A percentile compares a stretch with the other conserved stretches of the same genome.
These are phyloP conservation scores for Epichloe brachyelytri DNA, from an alignment of 2,329 filamentous ascomycete species.

Conservation along the genomic window DNA sequence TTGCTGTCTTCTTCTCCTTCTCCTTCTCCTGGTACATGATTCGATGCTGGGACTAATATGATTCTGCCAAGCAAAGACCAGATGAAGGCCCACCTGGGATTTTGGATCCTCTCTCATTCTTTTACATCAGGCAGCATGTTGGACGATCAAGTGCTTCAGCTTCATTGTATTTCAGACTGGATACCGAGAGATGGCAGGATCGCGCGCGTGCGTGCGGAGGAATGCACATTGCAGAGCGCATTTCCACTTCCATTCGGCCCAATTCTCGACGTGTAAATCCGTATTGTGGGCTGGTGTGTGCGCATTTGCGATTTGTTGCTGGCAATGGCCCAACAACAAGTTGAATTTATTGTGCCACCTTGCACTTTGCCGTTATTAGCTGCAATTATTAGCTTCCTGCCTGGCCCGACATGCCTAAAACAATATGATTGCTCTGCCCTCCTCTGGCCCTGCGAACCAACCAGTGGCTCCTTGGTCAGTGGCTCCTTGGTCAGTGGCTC, in stretches of 20 bases:
- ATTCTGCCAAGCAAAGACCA: no score
- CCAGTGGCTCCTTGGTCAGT: not conserved
- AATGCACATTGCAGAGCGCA: not conserved
- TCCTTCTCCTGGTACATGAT: no score
- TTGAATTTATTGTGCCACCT: not conserved
- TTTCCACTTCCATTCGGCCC: not conserved
- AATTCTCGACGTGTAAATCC: not conserved
- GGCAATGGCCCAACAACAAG: not conserved
- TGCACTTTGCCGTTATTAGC: not conserved
- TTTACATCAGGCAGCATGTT: not conserved
- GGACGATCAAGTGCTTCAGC: not conserved
- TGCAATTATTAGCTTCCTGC: not conserved
- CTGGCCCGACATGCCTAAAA: not conserved
- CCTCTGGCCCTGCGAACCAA: not conserved
- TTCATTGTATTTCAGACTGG: no score
- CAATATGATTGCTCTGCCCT: not conserved
- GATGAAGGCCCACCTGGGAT: no score
- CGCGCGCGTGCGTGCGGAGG: not conserved
- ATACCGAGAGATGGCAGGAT: not conserved
- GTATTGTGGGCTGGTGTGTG: no score
- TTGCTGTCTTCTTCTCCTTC: no score
- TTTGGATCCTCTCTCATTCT: not conserved
- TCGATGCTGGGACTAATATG: no score
- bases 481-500: not conserved
- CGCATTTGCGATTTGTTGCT: no score